Evolutionary conservation across 2,329 filamentous ascomycete genomes (phyloP).

Genomic region (Monosporascus sp.): DNA sequence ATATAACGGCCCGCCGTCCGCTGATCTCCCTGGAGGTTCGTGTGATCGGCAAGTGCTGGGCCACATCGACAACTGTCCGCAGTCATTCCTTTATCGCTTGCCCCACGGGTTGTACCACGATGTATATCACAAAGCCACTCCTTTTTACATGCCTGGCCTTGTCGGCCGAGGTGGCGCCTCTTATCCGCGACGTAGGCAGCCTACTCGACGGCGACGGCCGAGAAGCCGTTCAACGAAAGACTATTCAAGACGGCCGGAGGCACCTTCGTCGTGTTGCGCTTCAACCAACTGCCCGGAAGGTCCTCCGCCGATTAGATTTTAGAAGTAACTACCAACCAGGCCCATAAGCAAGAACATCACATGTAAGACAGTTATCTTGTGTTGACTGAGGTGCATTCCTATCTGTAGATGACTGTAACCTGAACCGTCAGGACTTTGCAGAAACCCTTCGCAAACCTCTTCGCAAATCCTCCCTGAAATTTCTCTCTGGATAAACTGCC

Average conservation of each 20-base stretch:
- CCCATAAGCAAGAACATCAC: no score
- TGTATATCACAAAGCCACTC: background rate
- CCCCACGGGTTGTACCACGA: background rate
- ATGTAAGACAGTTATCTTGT: no score
- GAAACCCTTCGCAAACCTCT: no score
- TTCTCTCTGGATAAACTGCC: no score
- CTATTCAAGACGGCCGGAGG: slow-evolving; percentile 13
- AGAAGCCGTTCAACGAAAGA: background rate
- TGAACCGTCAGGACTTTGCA: no score
- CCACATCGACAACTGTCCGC: background rate
- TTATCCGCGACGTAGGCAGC: background rate
- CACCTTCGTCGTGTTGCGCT: slow-evolving; percentile 63
- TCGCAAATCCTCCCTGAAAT: no score
- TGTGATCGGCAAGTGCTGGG: background rate
- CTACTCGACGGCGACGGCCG: background rate
- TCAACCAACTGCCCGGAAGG: slow-evolving; percentile 50
- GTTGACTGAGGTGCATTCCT: no score
- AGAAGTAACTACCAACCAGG: no score
- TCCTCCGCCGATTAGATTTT: slow-evolving; percentile 41
- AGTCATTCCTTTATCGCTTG: background rate
- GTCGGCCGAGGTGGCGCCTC: background rate
- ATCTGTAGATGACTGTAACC: no score
- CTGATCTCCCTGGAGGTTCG: background rate
- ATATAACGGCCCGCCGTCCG: background rate
- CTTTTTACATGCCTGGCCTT: background rate